Evolutionary conservation across 2,329 filamentous ascomycete species (phyloP), one percentile per base, ranked within the genome.

Genomic region (Phialemoniopsis sp.): DNA sequence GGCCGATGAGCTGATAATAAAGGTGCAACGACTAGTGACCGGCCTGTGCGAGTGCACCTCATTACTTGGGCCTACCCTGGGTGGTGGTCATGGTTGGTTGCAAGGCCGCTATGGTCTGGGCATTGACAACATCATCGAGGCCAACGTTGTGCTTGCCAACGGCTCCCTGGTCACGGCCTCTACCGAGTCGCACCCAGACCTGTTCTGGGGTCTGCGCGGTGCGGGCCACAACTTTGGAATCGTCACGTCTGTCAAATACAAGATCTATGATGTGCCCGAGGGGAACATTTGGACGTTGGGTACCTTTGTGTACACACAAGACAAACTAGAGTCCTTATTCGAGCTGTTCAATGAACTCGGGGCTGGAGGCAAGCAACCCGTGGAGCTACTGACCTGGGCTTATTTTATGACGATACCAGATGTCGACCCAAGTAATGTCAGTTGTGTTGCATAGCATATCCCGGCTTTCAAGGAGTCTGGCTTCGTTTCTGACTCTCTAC

Each of bases 11-110:
- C n/a, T n/a, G n/a, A n/a, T n/a, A n/a, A n/a, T n/a, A n/a, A n/a
- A n/a, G n/a, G n/a, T n/a, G n/a, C n/a, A n/a, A n/a, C 21, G 21
- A 6, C 21, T 10, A 26, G 21, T 26, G 6, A 26, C 21, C 21
- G 21, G 21, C 10, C 21, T 26, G 6, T 26, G 21, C 21, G 21
- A 26, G 10, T 26, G 21, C 21, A 26, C 21, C 65, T 82, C 3
- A 78, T 76, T 3, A 76, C 76, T 2, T 73, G 80, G 76, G 0
- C 59, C 82, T 13, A 69, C 72, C 0, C 54, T 81, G 2, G 76
- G 76, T 1, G 78, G 78, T 17, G 79, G 78, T 2, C 78, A 76
- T 48, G 77, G 80, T 2, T 70, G 72, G 55, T 58, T 83, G 13
- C 71, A 66, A 18, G 72, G 74, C 1, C 59, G 62, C 26, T 61